Base-by-base conservation (phyloP, 2,329 filamentous ascomycete species). In the Basipetospora chlamydospora region DNA sequence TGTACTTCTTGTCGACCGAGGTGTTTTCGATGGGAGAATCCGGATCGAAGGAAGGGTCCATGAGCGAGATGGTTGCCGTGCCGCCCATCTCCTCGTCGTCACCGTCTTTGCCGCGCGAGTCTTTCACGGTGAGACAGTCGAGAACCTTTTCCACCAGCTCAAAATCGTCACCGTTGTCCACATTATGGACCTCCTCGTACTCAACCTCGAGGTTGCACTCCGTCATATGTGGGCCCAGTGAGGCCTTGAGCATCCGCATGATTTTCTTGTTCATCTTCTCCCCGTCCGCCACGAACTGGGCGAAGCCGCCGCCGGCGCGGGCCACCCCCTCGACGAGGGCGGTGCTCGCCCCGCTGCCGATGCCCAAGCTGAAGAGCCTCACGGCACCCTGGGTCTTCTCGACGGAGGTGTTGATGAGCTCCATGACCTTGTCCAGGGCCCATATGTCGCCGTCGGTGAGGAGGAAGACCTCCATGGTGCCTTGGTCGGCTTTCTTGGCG, bases 191-290 rank as follows among this genome's bases (percentile, higher is more conserved):
- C 6, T 43, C 49, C 6, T 48, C 52, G 44, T 80, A 82, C 37
- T 73, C 68, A 41, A 83, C 56, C 46, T 79, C 72, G 2, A 84
- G 56, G 0, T 60, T 64, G 47, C 77, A 81, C 47, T 82, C 67
- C 12, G 57, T 65, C 30, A 81, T 60, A 42, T 83, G 77, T 0
- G 77, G 76, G 2, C 69, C 73, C 15, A 85, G 53, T 0, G 77
- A 73, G 0, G 70, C 79, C 48, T 80, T 82, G 39, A 86, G 59
- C 80, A 86, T 85, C 3, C 80, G 67, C 3, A 85, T 64, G 1
- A 84, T 66, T 49, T 80, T 80, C 43, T 59, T 68, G 45, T 80
- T 73, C 54, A 83, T 70, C 47, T 76, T 73, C 49, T 85, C 80
- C 2, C 67, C 57, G 6, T 70, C 55, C 2, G 60, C 61, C 0